Base-by-base conservation (phyloP, 805 yeast genomes). In the Candida koratica region DNA sequence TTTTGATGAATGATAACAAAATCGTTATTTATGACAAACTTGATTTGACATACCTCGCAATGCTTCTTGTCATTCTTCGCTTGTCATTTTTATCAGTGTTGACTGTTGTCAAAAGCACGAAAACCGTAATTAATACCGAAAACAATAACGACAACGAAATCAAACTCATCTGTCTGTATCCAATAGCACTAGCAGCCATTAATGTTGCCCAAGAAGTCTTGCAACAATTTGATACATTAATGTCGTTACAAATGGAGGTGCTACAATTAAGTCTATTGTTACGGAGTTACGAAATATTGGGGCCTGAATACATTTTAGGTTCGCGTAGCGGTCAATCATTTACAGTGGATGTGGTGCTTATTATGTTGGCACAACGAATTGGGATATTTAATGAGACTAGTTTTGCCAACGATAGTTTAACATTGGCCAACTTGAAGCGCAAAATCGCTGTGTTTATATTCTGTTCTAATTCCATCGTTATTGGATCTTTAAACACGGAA, bases 201-300 rank as follows among this genome's bases (percentile, higher is more conserved):
- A 44, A 49, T 35, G 42, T 62, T 15, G 66, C 69, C 0, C 61
- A 59, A 32, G 38, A 42, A 5, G 64, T 71, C 34, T 47, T 65
- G 15, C 55, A 56, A 37, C 63, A 54, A 41, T 64, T 65, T 38
- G 57, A 61, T 29, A 42, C 56, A 12, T 43, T 54, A 14, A 50
- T 44, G 26, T 58, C 69, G 40, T 64, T 73, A 25, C 69, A 77
- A n/a, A 44, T 79, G 17, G 63, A 71, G 0, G 62, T 78, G 13
- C 55, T 79, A 41, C 83, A 78, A 49, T 71, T 78, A 43, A 70
- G 77, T 6, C 37, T 76, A 29, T 60, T 71, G 41, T 62, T 75
- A 60, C 64, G 76, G 42, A 53, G 69, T 16, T 79, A 77, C 52
- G 73, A 58, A 43, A 61, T 54, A 22, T 60, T 52, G 33, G 60